Evolutionary conservation across 2,329 filamentous ascomycete genomes (phyloP), one percentile per base, ranked within the genome.

Genomic region (Cladosporium sp.): DNA sequence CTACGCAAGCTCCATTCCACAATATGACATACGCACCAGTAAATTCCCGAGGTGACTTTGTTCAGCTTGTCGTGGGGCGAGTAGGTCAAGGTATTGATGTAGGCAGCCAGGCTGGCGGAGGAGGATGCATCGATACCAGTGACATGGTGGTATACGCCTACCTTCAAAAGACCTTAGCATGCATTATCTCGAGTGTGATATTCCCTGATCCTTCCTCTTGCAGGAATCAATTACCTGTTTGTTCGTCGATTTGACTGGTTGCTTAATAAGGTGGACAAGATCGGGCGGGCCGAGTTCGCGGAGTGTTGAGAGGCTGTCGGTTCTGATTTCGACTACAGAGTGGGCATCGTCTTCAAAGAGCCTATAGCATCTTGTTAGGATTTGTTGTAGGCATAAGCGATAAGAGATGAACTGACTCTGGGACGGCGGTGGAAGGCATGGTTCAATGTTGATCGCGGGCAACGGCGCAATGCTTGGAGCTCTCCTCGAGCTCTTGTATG

Each of bases 61-160:
- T 89, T 84, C 60, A 88, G 81, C 71, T 90, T 91, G 64, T 93
- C 89, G 63, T 88, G 85, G 55, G 93, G 89, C 63, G 88, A 88
- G 76, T 97, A 95, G 45, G 92, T 97, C 60, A 99, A 81, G 37
- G 93, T 97, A 75, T 97, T 99, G 77, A 99, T 96, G 75, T 99
- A 99, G 66, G 94, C 94, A 39, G 94, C 94, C 59, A 99, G 79
- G 76, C 93, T 97, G 59, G 94, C 94, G 9, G 94, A 97, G 6
- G 94, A 97, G 2, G 94, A 99, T 49, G 94, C 94, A 76, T 99
- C 94, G 70, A 97, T 87, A 60, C 94, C 94, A 37, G 91, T 96
- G 66, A 97, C 92, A 85, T 99, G 94, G 74, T 99, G 94, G 73
- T 99, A 99, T 57, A 97, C 87, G 59, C 94, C 94, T 61, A 86